Evolutionary conservation across 78 protist species (phyloP).

Genomic region (Dictyostelium firmibasis): DNA sequence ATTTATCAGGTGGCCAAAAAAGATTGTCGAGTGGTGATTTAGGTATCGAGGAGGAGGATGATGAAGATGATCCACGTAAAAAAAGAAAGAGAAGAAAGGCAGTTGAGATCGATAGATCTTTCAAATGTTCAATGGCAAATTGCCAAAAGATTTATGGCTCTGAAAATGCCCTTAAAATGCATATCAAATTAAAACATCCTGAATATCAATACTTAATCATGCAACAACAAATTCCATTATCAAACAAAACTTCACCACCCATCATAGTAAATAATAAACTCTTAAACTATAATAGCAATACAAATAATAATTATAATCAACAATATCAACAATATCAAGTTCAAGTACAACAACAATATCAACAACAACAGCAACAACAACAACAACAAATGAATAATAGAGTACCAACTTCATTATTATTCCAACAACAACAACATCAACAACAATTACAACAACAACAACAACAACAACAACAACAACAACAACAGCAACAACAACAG

Average conservation of each 20-base stretch:
- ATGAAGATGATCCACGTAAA: slow-evolving; percentile 55
- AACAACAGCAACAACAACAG: background rate
- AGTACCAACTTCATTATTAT: slow-evolving; percentile 16
- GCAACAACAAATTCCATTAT: slow-evolving; percentile 66
- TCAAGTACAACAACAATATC: slow-evolving; percentile 11
- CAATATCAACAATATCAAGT: slow-evolving; percentile 21
- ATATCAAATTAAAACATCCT: slow-evolving; percentile 81
- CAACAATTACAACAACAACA: slow-evolving; percentile 27
- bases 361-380: background rate
- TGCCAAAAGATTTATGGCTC: slow-evolving; percentile 80
- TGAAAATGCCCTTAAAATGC: slow-evolving; percentile 77
- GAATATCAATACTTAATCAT: slow-evolving; percentile 67
- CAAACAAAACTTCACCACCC: slow-evolving; percentile 46
- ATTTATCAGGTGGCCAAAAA: background rate
- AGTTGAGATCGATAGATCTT: slow-evolving; percentile 61
- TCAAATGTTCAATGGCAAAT: slow-evolving; percentile 68
- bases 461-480: slow-evolving; percentile 8
- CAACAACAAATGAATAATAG: background rate
- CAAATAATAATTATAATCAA: background rate
- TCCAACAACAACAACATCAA: slow-evolving; percentile 21
- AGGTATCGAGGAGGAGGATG: slow-evolving; percentile 13
- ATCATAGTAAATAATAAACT: slow-evolving; percentile 57
- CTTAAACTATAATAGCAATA: slow-evolving; percentile 1
- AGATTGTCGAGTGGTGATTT: background rate
- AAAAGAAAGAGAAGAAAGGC: slow-evolving; percentile 82